Evolutionary conservation across 1,284 basidiomycete genomes (phyloP).

Genomic region (Mycosarcoma maydis): DNA sequence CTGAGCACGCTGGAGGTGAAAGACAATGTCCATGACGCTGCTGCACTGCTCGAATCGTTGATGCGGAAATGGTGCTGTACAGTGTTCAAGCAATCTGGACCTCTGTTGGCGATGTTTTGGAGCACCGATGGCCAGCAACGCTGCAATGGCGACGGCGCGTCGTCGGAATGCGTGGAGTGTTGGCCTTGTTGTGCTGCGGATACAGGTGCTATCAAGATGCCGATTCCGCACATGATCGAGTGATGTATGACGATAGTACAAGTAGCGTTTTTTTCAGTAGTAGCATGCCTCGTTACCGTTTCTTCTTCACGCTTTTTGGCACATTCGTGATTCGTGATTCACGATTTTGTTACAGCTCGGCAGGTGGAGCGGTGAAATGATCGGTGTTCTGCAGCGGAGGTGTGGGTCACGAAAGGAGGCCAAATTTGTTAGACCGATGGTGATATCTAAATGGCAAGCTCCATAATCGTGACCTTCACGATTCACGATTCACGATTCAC

Average conservation of each 20-base stretch:
- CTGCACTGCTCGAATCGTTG: not conserved
- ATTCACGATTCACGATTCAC: no score
- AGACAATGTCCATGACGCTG: constrained; percentile 12
- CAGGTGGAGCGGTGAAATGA: no score
- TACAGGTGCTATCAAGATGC: constrained; percentile 14
- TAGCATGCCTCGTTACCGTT: no score
- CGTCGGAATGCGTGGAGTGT: not conserved
- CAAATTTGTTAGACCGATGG: no score
- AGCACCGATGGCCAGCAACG: constrained; percentile 25
- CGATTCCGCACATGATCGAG: constrained; percentile 36
- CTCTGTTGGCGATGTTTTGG: constrained; percentile 16
- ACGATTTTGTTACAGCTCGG: no score
- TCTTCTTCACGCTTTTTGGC: not conserved
- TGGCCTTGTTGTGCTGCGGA: not conserved
- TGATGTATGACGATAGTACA: not conserved
- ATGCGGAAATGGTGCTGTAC: constrained; percentile 12
- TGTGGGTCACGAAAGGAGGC: no score
- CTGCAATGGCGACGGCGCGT: not conserved
- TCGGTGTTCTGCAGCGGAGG: no score
- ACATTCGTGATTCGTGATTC: no score
- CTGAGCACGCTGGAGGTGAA: constrained; percentile 50
- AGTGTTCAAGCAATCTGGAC: constrained; percentile 17
- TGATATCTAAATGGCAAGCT: no score
- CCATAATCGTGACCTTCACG: no score
- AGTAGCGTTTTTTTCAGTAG: no score